Percentiles rank a stretch among this genome's conserved stretches.
Conservation (phyloP, 352 stramenopile genomes). For the Pythium dissimile region DNA sequence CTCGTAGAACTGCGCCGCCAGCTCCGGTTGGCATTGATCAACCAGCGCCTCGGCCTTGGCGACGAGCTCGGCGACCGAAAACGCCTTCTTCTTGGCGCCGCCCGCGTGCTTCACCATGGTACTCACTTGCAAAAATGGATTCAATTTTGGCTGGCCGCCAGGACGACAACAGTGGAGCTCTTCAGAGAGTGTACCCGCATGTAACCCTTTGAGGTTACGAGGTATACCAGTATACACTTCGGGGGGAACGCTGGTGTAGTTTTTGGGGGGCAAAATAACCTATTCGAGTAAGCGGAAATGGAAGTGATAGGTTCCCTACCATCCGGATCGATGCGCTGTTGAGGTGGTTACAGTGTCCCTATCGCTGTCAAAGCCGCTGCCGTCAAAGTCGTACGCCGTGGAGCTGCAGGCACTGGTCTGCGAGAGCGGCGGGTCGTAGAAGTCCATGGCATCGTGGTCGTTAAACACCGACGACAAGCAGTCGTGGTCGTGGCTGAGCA, state of each 20-base stretch:
- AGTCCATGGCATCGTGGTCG: background rate
- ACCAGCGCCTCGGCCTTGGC: conserved; percentile 81
- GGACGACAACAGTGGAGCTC: too few species aligned
- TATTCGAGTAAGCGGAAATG: too few species aligned
- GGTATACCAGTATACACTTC: background rate
- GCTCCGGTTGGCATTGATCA: conserved; percentile 80
- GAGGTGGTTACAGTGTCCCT: conserved; percentile 1
- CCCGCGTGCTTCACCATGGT: conserved; percentile 30
- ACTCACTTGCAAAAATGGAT: background rate
- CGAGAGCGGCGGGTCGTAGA: conserved; percentile 10
- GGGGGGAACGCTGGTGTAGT: too few species aligned
- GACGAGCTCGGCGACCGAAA: conserved; percentile 67
- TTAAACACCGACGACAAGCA: conserved; percentile 4
- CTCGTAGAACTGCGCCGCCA: conserved; percentile 84
- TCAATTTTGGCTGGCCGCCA: background rate
- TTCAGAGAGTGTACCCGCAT: too few species aligned
- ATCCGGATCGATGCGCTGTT: too few species aligned
- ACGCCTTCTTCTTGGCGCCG: conserved; percentile 26
- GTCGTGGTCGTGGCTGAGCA: background rate
- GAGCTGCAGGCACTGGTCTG: background rate
- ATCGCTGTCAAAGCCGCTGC: conserved; percentile 4
- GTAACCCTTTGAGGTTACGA: background rate
- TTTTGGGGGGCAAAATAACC: too few species aligned
- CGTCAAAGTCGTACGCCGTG: background rate
- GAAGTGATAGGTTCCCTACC: too few species aligned